Percentiles rank a stretch among this genome's conserved stretches.
These are phyloP conservation scores for Globisporangium spiculum DNA, from an alignment of 352 stramenopile species.

Conservation along the genomic window DNA sequence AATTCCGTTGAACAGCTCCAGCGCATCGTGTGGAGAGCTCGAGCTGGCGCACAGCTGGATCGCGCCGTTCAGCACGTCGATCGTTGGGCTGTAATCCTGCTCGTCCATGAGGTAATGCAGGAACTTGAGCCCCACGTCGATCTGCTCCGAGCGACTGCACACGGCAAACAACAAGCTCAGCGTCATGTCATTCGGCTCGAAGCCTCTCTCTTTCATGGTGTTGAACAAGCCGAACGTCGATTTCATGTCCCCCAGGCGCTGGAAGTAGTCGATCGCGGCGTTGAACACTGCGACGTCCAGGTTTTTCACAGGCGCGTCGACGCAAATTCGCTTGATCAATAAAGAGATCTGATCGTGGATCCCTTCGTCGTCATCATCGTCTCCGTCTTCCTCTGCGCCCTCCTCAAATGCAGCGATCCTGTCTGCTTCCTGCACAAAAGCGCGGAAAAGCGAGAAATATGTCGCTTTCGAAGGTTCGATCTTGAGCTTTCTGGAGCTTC, in stretches of 20 bases:
- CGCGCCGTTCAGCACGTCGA: constrained; percentile 49
- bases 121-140: constrained; percentile 54
- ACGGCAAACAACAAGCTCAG: constrained; percentile 60
- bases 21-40: constrained; percentile 38
- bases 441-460: constrained; percentile 50
- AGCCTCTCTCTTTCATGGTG: constrained; percentile 44
- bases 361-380: constrained; percentile 22
- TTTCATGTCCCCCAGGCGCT: constrained; percentile 44
- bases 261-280: constrained; percentile 61
- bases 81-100: constrained; percentile 34
- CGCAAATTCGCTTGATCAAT: constrained; percentile 49
- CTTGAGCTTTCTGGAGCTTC: constrained; percentile 5
- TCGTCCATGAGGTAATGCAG: constrained; percentile 55
- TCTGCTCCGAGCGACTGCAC: constrained; percentile 39
- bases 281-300: constrained; percentile 62
- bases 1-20: constrained; percentile 52
- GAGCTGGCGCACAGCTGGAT: constrained; percentile 50
- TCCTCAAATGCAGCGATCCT: constrained; percentile 4
- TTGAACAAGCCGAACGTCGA: constrained; percentile 56
- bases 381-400: background rate
- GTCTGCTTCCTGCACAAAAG: constrained; percentile 47
- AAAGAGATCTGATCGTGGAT: constrained; percentile 21
- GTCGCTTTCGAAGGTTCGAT: constrained; percentile 29
- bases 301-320: constrained; percentile 26
- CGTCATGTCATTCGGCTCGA: constrained; percentile 43